Evolutionary conservation across 768 basidiomycete species (phyloP), one percentile per base, ranked within the genome.

Genomic region (Termitomyces sp.): DNA sequence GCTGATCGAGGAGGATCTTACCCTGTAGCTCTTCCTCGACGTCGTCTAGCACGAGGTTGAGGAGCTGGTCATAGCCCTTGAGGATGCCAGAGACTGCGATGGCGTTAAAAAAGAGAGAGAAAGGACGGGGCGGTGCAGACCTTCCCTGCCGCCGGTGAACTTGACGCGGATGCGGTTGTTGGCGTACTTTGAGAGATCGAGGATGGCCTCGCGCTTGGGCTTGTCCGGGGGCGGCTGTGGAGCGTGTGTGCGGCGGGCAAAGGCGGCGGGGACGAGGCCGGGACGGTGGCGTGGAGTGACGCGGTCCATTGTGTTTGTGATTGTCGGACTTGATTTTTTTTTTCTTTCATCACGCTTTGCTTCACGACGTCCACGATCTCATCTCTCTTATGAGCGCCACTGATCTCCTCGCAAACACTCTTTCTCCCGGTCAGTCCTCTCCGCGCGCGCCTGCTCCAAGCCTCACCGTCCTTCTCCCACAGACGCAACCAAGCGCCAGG

Each of bases 121-220:
- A n/a, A n/a, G 22, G 37, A 36, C 57, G 41, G 9, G 16, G 57
- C 4, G 27, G 27, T 27, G 33, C 60, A 41, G 61, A 92, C 95
- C 95, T 83, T 99, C 95, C 42, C 97, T 78, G 41, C 96, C 96
- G 46, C 97, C 97, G n/a, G 93, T 93, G 69, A 99, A 98, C 74
- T 97, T 98, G 68, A 98, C 95, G 57, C 93, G 78, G 69, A 99
- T 92, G 61, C 86, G 83, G 72, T 95, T 87, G 72, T 96, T 91
- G 54, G 90, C 89, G 67, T 97, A 98, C 72, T 96, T 95, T 51
- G 91, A 86, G 34, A 98, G 86, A 72, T 98, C 95, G 34, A 98
- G 85, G 73, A 98, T 98, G 31, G 93, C 92, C 73, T 98, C 96
- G 45, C 92, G 84, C 71, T 90, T 91, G 46, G 91, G 91, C 70